Percentiles rank a stretch among this genome's conserved stretches.
phyloP scores from a whole-genome alignment of 75 land plant species.

The Pinus taeda region DNA sequence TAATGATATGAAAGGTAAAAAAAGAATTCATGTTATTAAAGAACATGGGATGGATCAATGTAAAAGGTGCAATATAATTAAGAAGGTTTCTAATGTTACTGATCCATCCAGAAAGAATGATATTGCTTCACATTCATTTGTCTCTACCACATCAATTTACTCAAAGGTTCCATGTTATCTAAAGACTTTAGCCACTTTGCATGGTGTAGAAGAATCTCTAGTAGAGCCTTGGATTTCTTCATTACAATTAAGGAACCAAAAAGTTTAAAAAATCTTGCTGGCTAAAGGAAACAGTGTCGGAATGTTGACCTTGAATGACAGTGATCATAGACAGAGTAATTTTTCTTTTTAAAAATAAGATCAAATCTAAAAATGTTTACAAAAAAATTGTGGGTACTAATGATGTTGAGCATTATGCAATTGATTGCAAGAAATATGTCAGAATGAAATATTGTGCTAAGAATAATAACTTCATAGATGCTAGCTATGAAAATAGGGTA shows the following conservation, averaged over 20 bases:
- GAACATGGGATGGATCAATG: background rate
- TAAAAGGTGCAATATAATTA: background rate
- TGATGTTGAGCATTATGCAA: no score
- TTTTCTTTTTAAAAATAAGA: no score
- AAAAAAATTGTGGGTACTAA: no score
- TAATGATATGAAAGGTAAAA: background rate
- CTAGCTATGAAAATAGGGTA: no score
- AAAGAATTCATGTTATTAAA: no score
- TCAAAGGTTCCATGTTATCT: background rate
- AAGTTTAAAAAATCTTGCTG: background rate
- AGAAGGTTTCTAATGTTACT: background rate
- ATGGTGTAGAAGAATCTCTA: background rate
- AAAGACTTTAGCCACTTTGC: background rate
- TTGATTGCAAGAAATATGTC: no score
- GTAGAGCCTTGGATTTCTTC: background rate
- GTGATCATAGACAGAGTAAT: no score
- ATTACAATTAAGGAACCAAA: background rate
- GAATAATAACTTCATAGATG: no score
- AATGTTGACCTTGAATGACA: background rate
- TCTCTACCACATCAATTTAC: constrained; percentile 1
- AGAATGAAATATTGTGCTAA: no score
- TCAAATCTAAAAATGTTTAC: no score
- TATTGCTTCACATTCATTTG: background rate
- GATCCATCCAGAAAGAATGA: background rate
- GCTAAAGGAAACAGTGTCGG: background rate